These are phyloP conservation scores for Schwanniomyces yamadae DNA, from an alignment of 805 yeast species.

Conservation along the genomic window DNA sequence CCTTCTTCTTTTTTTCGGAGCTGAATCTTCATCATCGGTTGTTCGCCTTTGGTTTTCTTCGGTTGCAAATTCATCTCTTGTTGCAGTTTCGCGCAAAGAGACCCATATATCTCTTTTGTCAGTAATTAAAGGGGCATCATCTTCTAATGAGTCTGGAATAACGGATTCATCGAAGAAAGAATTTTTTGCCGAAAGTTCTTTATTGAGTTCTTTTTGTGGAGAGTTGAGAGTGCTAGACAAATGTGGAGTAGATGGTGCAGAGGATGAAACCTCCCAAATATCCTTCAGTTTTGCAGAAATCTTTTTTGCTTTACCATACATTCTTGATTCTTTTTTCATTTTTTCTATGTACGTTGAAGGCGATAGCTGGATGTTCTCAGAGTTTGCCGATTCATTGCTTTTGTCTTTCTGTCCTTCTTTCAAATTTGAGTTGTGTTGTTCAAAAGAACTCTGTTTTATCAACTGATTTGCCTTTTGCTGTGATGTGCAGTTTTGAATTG, in stretches of 20 bases:
- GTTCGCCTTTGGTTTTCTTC: background rate
- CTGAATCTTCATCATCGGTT: background rate
- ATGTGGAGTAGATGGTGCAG: conserved; percentile 2
- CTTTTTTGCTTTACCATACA: conserved; percentile 6
- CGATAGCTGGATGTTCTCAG: too few species aligned
- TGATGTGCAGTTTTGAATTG: too few species aligned
- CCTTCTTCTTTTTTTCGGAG: background rate
- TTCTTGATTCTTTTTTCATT: conserved; percentile 1
- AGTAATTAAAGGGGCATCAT: background rate
- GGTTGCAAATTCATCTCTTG: too few species aligned
- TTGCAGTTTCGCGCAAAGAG: too few species aligned
- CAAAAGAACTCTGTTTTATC: too few species aligned
- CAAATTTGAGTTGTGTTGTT: too few species aligned
- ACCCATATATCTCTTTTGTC: too few species aligned
- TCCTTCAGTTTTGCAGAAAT: background rate
- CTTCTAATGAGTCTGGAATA: conserved; percentile 1
- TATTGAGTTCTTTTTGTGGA: too few species aligned
- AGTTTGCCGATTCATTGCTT: too few species aligned
- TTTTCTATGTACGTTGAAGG: background rate
- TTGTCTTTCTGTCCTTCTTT: too few species aligned
- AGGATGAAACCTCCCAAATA: conserved; percentile 8
- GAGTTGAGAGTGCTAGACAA: background rate
- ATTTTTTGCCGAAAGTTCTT: background rate
- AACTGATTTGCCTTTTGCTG: too few species aligned
- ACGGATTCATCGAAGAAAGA: background rate